Evolutionary conservation across 1,284 basidiomycete species (phyloP).

Genomic region (Golubevia pallescens): DNA sequence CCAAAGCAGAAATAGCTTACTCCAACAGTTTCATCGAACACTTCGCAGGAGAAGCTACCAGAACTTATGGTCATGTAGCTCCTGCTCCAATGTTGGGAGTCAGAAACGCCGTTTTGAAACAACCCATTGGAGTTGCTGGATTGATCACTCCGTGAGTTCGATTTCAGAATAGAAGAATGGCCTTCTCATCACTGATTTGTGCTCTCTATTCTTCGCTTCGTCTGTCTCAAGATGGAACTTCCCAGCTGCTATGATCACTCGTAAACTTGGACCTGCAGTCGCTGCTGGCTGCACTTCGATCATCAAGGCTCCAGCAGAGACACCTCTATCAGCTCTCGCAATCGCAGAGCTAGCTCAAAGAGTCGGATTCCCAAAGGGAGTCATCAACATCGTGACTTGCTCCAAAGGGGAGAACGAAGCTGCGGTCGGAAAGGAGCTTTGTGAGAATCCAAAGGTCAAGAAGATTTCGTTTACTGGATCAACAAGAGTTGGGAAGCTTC

Average conservation of each 20-base stretch:
- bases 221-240: background rate
- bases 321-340: slow-evolving; percentile 56
- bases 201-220: no score
- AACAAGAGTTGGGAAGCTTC: slow-evolving; percentile 60
- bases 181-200: no score
- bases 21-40: slow-evolving; percentile 59
- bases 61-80: slow-evolving; percentile 52
- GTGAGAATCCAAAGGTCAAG: slow-evolving; percentile 48
- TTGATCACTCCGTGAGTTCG: slow-evolving; percentile 52
- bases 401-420: slow-evolving; percentile 60
- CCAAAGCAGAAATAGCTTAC: slow-evolving; percentile 57
- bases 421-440: slow-evolving; percentile 58
- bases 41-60: slow-evolving; percentile 57
- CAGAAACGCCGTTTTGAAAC: slow-evolving; percentile 42
- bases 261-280: slow-evolving; percentile 55
- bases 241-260: slow-evolving; percentile 34
- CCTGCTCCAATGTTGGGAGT: slow-evolving; percentile 44
- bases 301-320: slow-evolving; percentile 61
- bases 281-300: slow-evolving; percentile 61
- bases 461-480: slow-evolving; percentile 61
- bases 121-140: slow-evolving; percentile 58
- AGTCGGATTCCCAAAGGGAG: slow-evolving; percentile 58
- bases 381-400: slow-evolving; percentile 58
- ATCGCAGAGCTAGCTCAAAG: slow-evolving; percentile 52
- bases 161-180: slow-evolving; percentile 47